A percentile compares a stretch with the other conserved stretches of the same genome.
phyloP scores from a whole-genome alignment of 2,329 filamentous ascomycete species.

The Macrophomina pseudophaseolina region DNA sequence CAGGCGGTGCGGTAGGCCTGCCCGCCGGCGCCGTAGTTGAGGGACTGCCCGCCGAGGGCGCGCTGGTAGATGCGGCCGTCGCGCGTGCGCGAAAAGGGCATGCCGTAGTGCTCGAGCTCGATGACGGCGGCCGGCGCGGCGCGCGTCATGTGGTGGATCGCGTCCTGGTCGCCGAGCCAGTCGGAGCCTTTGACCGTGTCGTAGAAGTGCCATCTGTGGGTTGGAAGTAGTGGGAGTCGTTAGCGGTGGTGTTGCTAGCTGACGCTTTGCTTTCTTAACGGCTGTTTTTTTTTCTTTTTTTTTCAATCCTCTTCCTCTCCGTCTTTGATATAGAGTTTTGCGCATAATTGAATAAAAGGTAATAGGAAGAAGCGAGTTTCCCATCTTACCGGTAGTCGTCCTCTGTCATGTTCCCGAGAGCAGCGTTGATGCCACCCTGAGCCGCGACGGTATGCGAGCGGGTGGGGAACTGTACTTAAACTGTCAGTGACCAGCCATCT shows the following conservation, averaged over 20 bases:
- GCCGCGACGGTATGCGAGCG: conserved; percentile 70
- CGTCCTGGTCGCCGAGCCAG: conserved; percentile 65
- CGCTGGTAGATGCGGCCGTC: conserved; percentile 56
- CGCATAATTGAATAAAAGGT: too few relatives aligned
- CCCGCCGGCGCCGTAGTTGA: conserved; percentile 55
- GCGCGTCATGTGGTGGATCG: conserved; percentile 65
- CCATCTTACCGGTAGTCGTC: conserved; percentile 59
- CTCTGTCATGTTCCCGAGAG: conserved; percentile 60
- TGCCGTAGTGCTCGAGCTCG: conserved; percentile 62
- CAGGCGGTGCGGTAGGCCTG: conserved; percentile 56
- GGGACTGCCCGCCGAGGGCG: conserved; percentile 54
- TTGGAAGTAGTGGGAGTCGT: neutral
- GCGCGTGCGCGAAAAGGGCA: conserved; percentile 57
- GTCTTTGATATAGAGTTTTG: too few relatives aligned
- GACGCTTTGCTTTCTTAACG: too few relatives aligned
- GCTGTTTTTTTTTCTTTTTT: too few relatives aligned
- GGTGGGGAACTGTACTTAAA: conserved; percentile 56
- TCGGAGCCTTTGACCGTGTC: conserved; percentile 64
- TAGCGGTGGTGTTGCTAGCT: too few relatives aligned
- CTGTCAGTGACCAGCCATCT: neutral
- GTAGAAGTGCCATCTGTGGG: conserved; percentile 59
- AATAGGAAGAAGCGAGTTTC: neutral
- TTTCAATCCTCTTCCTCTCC: too few relatives aligned
- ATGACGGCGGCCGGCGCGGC: conserved; percentile 60
- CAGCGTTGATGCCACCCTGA: conserved; percentile 68